Percentiles rank a stretch among this genome's conserved stretches.
These are phyloP conservation scores for Xylaria venustula DNA, from an alignment of 495 filamentous ascomycete genomes.

Conservation along the genomic window DNA sequence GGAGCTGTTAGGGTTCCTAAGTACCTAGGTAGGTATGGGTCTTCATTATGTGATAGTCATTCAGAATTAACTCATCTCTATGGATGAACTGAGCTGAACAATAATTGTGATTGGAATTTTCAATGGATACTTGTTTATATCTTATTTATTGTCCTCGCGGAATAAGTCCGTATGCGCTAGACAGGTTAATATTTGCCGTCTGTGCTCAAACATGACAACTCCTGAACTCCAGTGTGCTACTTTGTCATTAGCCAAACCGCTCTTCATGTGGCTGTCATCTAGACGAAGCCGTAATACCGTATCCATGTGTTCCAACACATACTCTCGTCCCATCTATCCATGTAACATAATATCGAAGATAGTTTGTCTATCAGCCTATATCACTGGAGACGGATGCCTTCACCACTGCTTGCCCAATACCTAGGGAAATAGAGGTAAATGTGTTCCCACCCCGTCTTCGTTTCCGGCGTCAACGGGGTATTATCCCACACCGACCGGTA, in stretches of 20 bases:
- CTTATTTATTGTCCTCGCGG: background rate
- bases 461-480: background rate
- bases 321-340: no score
- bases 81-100: background rate
- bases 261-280: slow-evolving; percentile 17
- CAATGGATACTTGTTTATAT: background rate
- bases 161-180: background rate
- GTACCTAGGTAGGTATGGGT: background rate
- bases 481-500: slow-evolving; percentile 23
- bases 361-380: no score
- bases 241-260: background rate
- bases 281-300: slow-evolving; percentile 21
- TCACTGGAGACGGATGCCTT: background rate
- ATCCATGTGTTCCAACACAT: no score
- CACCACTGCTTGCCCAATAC: slow-evolving; percentile 3
- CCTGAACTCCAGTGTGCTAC: slow-evolving; percentile 5
- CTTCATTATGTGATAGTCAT: no score
- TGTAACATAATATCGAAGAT: background rate
- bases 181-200: background rate
- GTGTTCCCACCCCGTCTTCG: slow-evolving; percentile 15
- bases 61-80: no score
- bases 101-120: background rate
- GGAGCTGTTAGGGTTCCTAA: background rate
- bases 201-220: background rate
- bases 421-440: slow-evolving; percentile 19